Percentiles rank a stretch among this genome's conserved stretches.
Conservation (phyloP, 768 basidiomycete genomes). For the Macrocybe gigantea region DNA sequence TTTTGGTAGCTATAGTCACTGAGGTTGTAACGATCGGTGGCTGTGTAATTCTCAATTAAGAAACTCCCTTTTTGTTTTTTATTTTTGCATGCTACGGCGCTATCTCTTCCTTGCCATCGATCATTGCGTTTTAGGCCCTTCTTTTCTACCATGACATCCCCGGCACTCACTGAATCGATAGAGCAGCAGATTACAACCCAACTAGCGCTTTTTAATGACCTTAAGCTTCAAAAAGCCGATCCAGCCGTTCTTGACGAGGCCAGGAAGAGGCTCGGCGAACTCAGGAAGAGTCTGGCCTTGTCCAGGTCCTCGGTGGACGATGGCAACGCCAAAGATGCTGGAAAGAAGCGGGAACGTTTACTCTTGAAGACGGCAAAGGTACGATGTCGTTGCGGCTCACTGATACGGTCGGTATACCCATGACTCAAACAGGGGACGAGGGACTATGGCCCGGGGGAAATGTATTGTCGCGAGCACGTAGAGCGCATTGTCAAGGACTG, state of each 20-base stretch:
- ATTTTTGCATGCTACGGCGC: no score
- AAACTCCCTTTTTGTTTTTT: no score
- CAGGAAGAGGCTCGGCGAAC: slow-evolving; percentile 63
- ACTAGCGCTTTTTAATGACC: slow-evolving; percentile 53
- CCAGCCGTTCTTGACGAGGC: slow-evolving; percentile 47
- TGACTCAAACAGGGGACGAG: slow-evolving; percentile 69
- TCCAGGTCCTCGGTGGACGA: slow-evolving; percentile 15
- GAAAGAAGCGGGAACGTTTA: slow-evolving; percentile 59
- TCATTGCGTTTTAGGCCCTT: no score
- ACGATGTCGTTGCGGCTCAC: slow-evolving; percentile 12
- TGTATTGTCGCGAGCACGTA: slow-evolving; percentile 87
- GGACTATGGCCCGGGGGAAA: slow-evolving; percentile 90
- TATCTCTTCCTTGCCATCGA: no score
- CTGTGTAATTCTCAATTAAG: no score
- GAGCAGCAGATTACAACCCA: slow-evolving; percentile 51
- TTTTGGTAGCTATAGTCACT: no score
- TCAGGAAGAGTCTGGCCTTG: slow-evolving; percentile 52
- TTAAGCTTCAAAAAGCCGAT: slow-evolving; percentile 52
- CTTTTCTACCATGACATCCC: no score
- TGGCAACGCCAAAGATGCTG: slow-evolving; percentile 26
- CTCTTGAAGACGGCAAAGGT: slow-evolving; percentile 95
- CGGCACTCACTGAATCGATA: slow-evolving; percentile 28
- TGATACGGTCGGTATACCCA: neutral
- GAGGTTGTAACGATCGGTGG: no score
- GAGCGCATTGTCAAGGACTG: slow-evolving; percentile 83